A percentile compares a stretch with the other conserved stretches of the same genome.
Conservation (phyloP, 2,329 filamentous ascomycete genomes). For the Podosphaera xanthii region DNA sequence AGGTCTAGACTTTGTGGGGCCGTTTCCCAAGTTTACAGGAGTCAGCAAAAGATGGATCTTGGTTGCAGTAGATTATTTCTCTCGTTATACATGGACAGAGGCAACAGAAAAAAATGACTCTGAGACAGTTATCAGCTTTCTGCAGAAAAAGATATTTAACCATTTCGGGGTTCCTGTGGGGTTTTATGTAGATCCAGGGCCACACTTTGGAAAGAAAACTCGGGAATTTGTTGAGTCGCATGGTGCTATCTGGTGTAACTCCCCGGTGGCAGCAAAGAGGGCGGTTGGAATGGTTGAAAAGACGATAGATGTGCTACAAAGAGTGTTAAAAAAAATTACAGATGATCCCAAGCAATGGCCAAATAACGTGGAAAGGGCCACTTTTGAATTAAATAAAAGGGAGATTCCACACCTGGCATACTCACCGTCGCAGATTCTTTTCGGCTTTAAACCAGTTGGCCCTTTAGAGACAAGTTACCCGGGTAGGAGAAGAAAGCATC, state of each 20-base stretch:
- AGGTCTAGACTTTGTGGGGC: background rate
- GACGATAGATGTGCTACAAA: background rate
- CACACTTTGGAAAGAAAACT: background rate
- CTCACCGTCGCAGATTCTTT: background rate
- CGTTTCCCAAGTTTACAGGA: background rate
- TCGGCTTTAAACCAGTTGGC: background rate
- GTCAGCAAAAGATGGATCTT: background rate
- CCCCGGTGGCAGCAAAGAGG: background rate
- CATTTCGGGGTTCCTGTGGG: background rate
- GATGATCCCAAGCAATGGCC: background rate
- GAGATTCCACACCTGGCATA: background rate
- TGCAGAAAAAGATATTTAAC: background rate
- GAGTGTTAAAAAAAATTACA: background rate
- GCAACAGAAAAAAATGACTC: background rate
- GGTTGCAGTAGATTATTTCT: background rate
- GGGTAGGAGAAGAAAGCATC: background rate
- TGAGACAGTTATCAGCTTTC: background rate
- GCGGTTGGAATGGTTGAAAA: background rate
- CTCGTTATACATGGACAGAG: background rate
- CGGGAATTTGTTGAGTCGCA: background rate
- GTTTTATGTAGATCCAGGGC: background rate
- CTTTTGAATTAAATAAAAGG: background rate
- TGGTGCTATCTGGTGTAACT: background rate
- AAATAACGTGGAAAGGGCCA: background rate
- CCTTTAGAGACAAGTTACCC: background rate